Base-by-base conservation (phyloP, 2,329 filamentous ascomycete species). In the Ceratocystis variospora region DNA sequence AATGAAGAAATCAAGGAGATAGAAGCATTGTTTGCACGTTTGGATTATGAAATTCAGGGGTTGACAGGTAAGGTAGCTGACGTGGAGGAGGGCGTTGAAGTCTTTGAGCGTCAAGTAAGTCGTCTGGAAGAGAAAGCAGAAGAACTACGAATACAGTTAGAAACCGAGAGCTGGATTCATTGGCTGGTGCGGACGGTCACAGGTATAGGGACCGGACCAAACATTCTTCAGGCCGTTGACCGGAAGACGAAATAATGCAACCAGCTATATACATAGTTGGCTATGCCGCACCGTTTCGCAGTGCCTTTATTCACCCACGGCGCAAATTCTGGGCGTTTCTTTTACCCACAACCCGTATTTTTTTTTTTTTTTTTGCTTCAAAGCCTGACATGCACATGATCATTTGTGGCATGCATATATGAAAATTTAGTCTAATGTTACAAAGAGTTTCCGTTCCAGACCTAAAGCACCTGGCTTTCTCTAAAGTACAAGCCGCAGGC, bases 31-130 rank as follows among this genome's bases (percentile, higher is more conserved):
- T 85, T 87, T 2, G 90, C 90, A 22, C 92, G 92, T 75, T 79
- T 97, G 66, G 92, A 97, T 72, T 97, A 97, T 75, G 93, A 96
- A 77, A 87, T 96, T 68, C 84, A 87, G 68, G 85, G 86, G 17
- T 78, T 97, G n/a, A 80, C 85, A 62, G 85, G 86, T 61, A 90
- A 90, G 71, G 87, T 96, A 8, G 82, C 89, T 71, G 93, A 97
- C 72, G 88, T 96, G 7, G 91, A 96, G 72, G 88, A 90, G 68
- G 89, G 88, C 0, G 84, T 96, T 0, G 78, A 77, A 10, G 87
- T 91, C 68, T 95, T 96, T 74, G 89, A 92, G 74, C 80, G 83
- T 62, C 88, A 92, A 73, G 88, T 94, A 1, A 78, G 82, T 59
- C 86, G 89, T 65, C 81, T 90, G 62, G 89, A 88, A 77, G 79